A percentile compares a stretch with the other conserved stretches of the same genome.
These are phyloP conservation scores for Ocimum tenuiflorum DNA, from an alignment of 257 asterid species.

Conservation along the genomic window DNA sequence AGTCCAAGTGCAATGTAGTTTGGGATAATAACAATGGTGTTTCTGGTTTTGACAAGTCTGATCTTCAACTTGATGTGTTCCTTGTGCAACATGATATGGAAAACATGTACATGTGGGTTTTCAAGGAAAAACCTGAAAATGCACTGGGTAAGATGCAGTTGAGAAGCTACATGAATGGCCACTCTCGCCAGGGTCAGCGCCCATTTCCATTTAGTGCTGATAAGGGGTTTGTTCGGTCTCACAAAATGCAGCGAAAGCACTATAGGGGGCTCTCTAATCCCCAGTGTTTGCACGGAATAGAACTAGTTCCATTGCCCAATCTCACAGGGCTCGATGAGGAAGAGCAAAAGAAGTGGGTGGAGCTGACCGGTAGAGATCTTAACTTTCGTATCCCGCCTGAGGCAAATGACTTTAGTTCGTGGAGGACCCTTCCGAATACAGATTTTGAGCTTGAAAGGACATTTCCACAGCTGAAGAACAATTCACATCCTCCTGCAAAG, in stretches of 20 bases:
- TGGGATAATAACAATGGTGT: conserved; percentile 36
- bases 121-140: conserved; percentile 51
- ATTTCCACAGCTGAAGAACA: conserved; percentile 22
- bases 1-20: conserved; percentile 35
- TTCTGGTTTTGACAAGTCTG: conserved; percentile 44
- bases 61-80: conserved; percentile 42
- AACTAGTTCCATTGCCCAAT: conserved; percentile 38
- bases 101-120: conserved; percentile 54
- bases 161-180: conserved; percentile 54
- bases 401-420: conserved; percentile 44
- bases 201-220: conserved; percentile 45
- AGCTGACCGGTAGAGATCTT: conserved; percentile 44
- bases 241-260: conserved; percentile 48
- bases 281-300: conserved; percentile 52
- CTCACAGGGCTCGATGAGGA: conserved; percentile 36
- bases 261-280: conserved; percentile 52
- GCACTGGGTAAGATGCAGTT: conserved; percentile 56
- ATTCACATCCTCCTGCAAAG: conserved; percentile 21
- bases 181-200: conserved; percentile 46
- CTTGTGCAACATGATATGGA: conserved; percentile 56
- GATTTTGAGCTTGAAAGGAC: conserved; percentile 52
- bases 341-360: conserved; percentile 49
- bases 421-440: conserved; percentile 48
- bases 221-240: conserved; percentile 50
- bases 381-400: conserved; percentile 45